Percentiles rank a stretch among this genome's conserved stretches.
Evolutionary conservation across 345 rosid species (phyloP).

Genomic region (Jatropha curcas): DNA sequence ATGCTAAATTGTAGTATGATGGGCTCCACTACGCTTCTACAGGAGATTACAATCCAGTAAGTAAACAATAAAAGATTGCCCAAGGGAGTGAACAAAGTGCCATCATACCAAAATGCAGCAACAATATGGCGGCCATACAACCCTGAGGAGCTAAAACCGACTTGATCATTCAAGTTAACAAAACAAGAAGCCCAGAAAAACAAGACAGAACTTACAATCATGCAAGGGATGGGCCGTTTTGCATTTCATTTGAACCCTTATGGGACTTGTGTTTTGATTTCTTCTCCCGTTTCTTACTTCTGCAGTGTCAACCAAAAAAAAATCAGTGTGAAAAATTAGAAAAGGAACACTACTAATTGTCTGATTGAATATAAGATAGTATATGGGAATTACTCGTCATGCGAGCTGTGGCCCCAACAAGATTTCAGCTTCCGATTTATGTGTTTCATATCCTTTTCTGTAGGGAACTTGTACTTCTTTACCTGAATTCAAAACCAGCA

Average conservation of each 20-base stretch:
- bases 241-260: slow-evolving; percentile 51
- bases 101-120: not conserved
- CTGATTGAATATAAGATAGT: slow-evolving; percentile 2
- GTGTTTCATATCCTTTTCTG: slow-evolving; percentile 96
- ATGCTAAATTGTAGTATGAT: too few species aligned
- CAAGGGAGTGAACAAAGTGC: not conserved
- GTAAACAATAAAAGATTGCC: not conserved
- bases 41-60: too few species aligned
- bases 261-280: slow-evolving; percentile 82
- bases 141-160: not conserved
- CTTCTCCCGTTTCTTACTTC: slow-evolving; percentile 86
- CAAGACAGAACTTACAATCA: slow-evolving; percentile 18
- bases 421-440: slow-evolving; percentile 88
- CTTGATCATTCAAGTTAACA: not conserved
- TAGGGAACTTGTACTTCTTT: slow-evolving; percentile 64
- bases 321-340: not conserved
- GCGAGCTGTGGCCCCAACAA: slow-evolving; percentile 82
- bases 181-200: not conserved
- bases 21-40: too few species aligned
- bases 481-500: slow-evolving; percentile 42
- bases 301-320: slow-evolving; percentile 28
- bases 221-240: slow-evolving; percentile 30
- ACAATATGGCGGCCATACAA: not conserved
- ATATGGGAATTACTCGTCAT: slow-evolving; percentile 60
- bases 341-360: not conserved